Base-by-base conservation (phyloP, 345 rosid species). In the Populus ilicifolia region DNA sequence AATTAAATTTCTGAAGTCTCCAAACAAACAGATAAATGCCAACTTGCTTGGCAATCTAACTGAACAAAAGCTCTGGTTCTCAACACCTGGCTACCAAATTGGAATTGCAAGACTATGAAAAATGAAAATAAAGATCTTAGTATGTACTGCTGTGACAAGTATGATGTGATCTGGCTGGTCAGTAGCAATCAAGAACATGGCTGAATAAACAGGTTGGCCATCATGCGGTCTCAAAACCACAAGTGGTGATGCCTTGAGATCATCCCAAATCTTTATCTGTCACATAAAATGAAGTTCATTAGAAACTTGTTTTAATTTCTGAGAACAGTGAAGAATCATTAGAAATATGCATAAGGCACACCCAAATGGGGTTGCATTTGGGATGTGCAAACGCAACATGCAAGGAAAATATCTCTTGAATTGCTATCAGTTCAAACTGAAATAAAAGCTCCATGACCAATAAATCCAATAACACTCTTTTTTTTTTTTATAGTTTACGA, bases 231-330 rank as follows among this genome's bases (percentile, higher is more conserved):
- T 93, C 85, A 95, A 80, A 38, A 92, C 88, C 62, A 84, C 82
- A 83, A 91, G 90, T 50, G 97, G 93, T 33, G 71, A 81, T 67
- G 86, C 79, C 85, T 89, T 95, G 82, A 80, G 89, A 80, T 91
- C 97, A 76, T 92, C 96, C 99, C 99, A 95, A 74, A 95, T 90
- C 84, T 95, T 95, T 69, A 95, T 85, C 99, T 95, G 90, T 78
- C 54, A 67, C 44, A 68, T 41, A 74, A 71, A 67, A 74, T 59
- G 33, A 69, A 56, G 20, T 78, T 6, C 69, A 65, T 65, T 27
- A 65, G 35, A 65, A 14, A 25, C 41, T 8, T 20, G 4, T 18
- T 52, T 6, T 20, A 20, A 20, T 52, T 52, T 52, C 59, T 20
- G 20, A 20, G 23, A 52, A 20, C 8, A 52, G 59, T 52, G 0